Base-by-base conservation (phyloP, 495 filamentous ascomycete species). In the Penicillium bovifimosum region DNA sequence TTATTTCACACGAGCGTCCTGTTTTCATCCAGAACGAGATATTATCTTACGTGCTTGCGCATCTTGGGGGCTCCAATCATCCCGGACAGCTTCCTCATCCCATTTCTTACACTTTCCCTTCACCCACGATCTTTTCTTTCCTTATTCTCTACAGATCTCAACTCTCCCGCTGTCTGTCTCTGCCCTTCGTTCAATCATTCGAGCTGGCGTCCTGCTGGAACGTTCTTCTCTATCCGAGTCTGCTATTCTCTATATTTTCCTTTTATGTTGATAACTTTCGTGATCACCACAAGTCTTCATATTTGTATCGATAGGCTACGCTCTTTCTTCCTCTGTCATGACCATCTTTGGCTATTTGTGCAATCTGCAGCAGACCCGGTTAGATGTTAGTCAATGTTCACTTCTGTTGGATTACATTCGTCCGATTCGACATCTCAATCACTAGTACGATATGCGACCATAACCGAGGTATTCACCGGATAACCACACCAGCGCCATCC, bases 251-350 rank as follows among this genome's bases (percentile, higher is more conserved):
- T 58, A 42, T 54, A 46, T 58, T 54, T 44, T 45, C 52, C 52
- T 60, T 48, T 62, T 57, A 47, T 66, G 54, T 66, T 58, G 35
- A 64, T 60, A 61, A 62, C 62, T 51, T 24, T 29, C 46, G 52
- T 52, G 33, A 52, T 18, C 26, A 54, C 51, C 24, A 50, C 36
- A 39, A 54, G 52, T 41, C 58, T 11, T 53, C 52, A 33, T 36
- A 28, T 24, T 54, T 26, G 27, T 36, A 45, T 29, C 18, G 46
- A 48, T 38, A 26, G 46, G 46, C 46, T 18, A 27, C 24, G 31
- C 42, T 47, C 52, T 41, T 53, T 56, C 28, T 44, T 59, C 55
- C 44, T 50, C 28, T 36, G 47, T 13, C 10, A 16, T 54, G 53
- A 59, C 47, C 31, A 51, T 45, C 53, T 53, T 39, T 54, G 29